phyloP scores from a whole-genome alignment of 768 basidiomycete species.

The Pisolithus tinctorius region DNA sequence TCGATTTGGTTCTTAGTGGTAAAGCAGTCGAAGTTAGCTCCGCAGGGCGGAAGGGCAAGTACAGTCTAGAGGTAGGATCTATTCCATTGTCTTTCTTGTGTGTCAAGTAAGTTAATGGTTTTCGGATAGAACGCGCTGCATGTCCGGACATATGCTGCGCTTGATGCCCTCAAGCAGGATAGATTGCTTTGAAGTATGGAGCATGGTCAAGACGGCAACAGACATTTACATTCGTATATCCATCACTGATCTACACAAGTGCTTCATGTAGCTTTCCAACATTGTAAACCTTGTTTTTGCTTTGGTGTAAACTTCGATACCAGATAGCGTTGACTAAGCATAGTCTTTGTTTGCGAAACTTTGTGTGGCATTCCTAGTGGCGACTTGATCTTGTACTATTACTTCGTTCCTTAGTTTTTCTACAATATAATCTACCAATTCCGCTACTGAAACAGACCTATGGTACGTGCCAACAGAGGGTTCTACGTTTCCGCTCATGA shows the following conservation, averaged over 20 bases:
- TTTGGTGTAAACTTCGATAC: too few species aligned
- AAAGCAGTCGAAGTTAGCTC: constrained; percentile 64
- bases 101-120: not conserved
- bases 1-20: constrained; percentile 81
- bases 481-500: not conserved
- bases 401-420: too few species aligned
- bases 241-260: too few species aligned
- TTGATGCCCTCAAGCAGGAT: constrained; percentile 44
- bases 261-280: too few species aligned
- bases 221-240: not conserved
- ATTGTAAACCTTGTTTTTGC: too few species aligned
- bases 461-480: constrained; percentile 11
- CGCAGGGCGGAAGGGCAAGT: constrained; percentile 62
- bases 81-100: not conserved
- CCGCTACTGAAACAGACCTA: not conserved
- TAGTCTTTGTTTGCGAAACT: too few species aligned
- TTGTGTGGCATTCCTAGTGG: too few species aligned
- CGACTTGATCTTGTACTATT: too few species aligned
- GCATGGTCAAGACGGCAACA: not conserved
- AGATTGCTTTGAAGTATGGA: constrained; percentile 16
- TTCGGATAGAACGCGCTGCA: constrained; percentile 45
- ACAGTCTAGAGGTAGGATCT: constrained; percentile 67
- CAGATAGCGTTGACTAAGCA: too few species aligned
- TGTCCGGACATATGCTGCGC: constrained; percentile 51
- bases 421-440: too few species aligned